Conservation (phyloP, 345 rosid genomes). For the Carallia brachiata region DNA sequence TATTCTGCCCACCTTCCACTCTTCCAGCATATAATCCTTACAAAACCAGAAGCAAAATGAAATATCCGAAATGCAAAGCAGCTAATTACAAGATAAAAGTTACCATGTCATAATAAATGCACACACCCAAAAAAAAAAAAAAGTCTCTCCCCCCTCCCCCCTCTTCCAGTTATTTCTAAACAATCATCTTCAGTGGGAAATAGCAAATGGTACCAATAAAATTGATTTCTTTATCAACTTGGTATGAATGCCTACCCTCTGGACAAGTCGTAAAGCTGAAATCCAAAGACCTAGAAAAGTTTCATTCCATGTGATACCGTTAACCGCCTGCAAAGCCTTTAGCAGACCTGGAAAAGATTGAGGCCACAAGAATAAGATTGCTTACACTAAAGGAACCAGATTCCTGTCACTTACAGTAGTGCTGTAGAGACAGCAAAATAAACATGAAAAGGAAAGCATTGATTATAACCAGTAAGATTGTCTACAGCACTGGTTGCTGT, state of each 20-base stretch:
- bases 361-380: conserved; percentile 27
- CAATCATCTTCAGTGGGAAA: background rate
- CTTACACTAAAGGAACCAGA: conserved; percentile 7
- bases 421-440: conserved; percentile 9
- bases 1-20: background rate
- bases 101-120: too few species aligned
- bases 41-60: background rate
- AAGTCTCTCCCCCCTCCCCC: too few species aligned
- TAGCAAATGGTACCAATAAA: background rate
- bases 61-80: background rate
- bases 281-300: conserved; percentile 90
- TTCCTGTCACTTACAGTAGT: background rate
- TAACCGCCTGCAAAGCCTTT: conserved; percentile 82
- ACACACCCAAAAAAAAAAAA: too few species aligned
- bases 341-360: conserved; percentile 68
- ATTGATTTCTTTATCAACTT: conserved; percentile 13
- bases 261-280: conserved; percentile 90
- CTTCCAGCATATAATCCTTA: background rate
- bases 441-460: conserved; percentile 24
- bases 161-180: background rate
- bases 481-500: conserved; percentile 69
- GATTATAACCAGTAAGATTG: conserved; percentile 59
- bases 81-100: background rate
- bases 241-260: conserved; percentile 61
- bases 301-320: conserved; percentile 81